Evolutionary conservation across 2,329 filamentous ascomycete species (phyloP), one percentile per base, ranked within the genome.

Genomic region (Stagonosporopsis cucurbitacearum): DNA sequence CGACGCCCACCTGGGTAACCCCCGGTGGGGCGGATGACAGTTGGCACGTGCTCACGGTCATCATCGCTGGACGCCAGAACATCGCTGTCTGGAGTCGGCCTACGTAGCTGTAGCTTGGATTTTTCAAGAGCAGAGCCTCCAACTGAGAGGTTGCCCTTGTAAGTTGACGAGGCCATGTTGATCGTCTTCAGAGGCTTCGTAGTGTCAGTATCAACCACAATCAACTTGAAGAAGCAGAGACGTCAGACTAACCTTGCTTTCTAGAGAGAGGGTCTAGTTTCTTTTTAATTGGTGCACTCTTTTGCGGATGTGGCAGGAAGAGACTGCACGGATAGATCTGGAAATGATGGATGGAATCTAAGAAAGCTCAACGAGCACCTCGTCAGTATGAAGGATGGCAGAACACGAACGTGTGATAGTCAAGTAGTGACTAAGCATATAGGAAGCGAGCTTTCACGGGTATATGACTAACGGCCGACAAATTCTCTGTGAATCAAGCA

Each of bases 21-120:
- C 9, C 59, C 60, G 23, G 65, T 56, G 17, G 65, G 60, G 30
- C 66, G 66, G 44, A 64, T 50, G 8, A 64, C 55, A n/a, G 64
- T 50, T 20, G 67, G 65, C 54, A 66, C 65, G 59, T 72, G 82
- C 58, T 96, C 90, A 54, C 81, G 84, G 75, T 99, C 95, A 74
- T 98, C 95, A 75, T 98, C 95, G 12, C 93, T 97, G 64, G 94
- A 98, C 48, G 90, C 92, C 57, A 98, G 80, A 47, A 91, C 94
- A 73, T 98, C 94, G 3, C 93, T 97, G 72, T 98, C 95, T 20
- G 94, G 94, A 1, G 94, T 97, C 7, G 92, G 92, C 50, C 90
- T 89, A 66, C 93, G 86, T 52, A 88, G 84, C 51, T 80, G 80
- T 30, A 80, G 74, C 68, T 90, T 89, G 45, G 89, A 82, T 74